phyloP scores from a whole-genome alignment of 2,329 filamentous ascomycete genomes.

The Colletotrichum cuscutae region DNA sequence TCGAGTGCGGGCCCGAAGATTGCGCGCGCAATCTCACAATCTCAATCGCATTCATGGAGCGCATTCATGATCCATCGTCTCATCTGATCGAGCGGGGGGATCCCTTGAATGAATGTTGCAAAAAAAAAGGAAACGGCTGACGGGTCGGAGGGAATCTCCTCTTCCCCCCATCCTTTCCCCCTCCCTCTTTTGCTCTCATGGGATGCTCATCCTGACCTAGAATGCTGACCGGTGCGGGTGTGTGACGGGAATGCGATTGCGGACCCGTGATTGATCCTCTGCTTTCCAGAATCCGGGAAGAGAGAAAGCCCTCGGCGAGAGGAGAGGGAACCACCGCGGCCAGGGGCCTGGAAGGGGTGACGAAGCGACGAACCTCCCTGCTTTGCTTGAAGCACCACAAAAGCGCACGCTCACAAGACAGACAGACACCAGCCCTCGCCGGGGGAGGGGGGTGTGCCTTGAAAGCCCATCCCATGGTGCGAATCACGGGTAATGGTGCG shows the following conservation, averaged over 20 bases:
- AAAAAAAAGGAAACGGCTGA: not conserved
- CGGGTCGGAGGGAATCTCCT: slow-evolving; percentile 19
- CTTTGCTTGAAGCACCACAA: slow-evolving; percentile 5
- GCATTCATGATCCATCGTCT: slow-evolving; percentile 9
- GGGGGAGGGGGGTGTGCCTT: too few relatives aligned
- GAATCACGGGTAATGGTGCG: slow-evolving; percentile 17
- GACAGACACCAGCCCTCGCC: too few relatives aligned
- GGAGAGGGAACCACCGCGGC: not conserved
- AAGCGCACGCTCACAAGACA: not conserved
- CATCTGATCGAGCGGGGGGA: slow-evolving; percentile 8
- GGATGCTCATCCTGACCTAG: not conserved
- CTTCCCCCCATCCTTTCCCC: not conserved
- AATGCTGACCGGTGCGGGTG: slow-evolving; percentile 32
- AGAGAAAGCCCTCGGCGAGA: slow-evolving; percentile 10
- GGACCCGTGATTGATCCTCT: slow-evolving; percentile 12
- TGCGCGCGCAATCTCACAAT: slow-evolving; percentile 20
- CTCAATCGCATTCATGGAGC: slow-evolving; percentile 12
- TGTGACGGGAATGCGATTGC: slow-evolving; percentile 19
- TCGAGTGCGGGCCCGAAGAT: not conserved
- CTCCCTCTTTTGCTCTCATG: not conserved
- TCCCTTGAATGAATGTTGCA: slow-evolving; percentile 4
- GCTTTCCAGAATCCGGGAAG: slow-evolving; percentile 30
- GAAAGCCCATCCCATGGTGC: slow-evolving; percentile 5
- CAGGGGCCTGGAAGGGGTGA: slow-evolving; percentile 18
- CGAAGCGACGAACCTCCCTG: slow-evolving; percentile 24